A percentile compares a stretch with the other conserved stretches of the same genome.
Evolutionary conservation across 169 alveolate genomes (phyloP).

Genomic region (Amoebophrya sp.): DNA sequence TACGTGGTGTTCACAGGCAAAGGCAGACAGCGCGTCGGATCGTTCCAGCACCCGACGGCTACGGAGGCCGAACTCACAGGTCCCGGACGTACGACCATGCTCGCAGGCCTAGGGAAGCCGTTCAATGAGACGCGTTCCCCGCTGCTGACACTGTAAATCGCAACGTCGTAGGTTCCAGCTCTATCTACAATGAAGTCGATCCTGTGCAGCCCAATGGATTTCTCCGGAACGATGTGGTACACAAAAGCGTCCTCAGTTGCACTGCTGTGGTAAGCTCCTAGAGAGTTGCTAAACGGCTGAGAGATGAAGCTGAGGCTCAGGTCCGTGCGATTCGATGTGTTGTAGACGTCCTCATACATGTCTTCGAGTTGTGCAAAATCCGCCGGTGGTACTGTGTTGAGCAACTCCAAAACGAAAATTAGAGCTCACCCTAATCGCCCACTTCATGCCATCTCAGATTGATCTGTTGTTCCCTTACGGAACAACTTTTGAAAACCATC

Average conservation of each 20-base stretch:
- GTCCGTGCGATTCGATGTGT: not conserved
- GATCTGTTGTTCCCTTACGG: too few species aligned
- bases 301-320: not conserved
- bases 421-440: too few species aligned
- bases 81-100: constrained; percentile 2
- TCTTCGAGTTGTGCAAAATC: too few species aligned
- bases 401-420: too few species aligned
- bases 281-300: not conserved
- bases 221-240: not conserved
- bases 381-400: too few species aligned
- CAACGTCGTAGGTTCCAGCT: not conserved
- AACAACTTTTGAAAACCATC: too few species aligned
- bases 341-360: too few species aligned
- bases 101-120: not conserved
- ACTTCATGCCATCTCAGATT: too few species aligned
- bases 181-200: not conserved
- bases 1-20: not conserved
- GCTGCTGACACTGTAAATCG: not conserved
- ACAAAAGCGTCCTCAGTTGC: not conserved
- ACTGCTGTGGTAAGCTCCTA: not conserved
- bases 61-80: not conserved
- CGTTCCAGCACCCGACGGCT: constrained; percentile 22
- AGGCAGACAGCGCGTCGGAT: not conserved
- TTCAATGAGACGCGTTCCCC: not conserved
- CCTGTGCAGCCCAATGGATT: not conserved